These are phyloP conservation scores for Carallia brachiata DNA, from an alignment of 345 rosid genomes.

Conservation along the genomic window DNA sequence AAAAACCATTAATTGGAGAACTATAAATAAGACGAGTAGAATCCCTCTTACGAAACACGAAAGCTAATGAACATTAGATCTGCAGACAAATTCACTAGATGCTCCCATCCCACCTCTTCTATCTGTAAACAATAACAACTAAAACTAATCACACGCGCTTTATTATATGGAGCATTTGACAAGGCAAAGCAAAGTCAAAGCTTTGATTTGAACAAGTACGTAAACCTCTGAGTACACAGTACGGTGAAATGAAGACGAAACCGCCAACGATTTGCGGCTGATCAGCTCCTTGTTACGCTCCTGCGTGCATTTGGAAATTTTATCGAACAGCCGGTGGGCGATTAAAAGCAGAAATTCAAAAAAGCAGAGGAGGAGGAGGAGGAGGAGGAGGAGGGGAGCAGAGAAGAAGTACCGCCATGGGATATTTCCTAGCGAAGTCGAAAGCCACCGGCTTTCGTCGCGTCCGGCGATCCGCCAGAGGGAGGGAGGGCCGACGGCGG, in stretches of 20 bases:
- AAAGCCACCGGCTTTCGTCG: too few species aligned
- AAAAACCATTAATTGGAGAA: too few species aligned
- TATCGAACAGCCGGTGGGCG: conserved; percentile 20
- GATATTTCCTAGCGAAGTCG: too few species aligned
- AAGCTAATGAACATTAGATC: conserved; percentile 58
- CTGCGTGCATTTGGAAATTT: conserved; percentile 5
- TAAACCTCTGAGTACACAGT: conserved; percentile 67
- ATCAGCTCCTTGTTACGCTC: conserved; percentile 23
- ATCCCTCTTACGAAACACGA: conserved; percentile 48
- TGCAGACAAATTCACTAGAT: conserved; percentile 45
- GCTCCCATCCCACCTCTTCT: conserved; percentile 88
- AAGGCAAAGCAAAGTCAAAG: not conserved
- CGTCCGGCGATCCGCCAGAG: too few species aligned
- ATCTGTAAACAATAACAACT: conserved; percentile 37
- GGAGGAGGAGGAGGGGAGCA: too few species aligned
- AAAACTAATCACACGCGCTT: not conserved
- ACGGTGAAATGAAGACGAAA: conserved; percentile 51
- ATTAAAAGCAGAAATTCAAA: too few species aligned
- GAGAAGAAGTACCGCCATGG: too few species aligned
- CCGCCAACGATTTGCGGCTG: conserved; percentile 42
- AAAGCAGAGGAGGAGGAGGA: too few species aligned
- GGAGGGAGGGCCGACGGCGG: too few species aligned
- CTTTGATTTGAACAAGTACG: too few species aligned
- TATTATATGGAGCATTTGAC: too few species aligned
- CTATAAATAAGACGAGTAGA: too few species aligned